phyloP scores from a whole-genome alignment of 73 alveolate genomes.

The Paramecium caudatum region DNA sequence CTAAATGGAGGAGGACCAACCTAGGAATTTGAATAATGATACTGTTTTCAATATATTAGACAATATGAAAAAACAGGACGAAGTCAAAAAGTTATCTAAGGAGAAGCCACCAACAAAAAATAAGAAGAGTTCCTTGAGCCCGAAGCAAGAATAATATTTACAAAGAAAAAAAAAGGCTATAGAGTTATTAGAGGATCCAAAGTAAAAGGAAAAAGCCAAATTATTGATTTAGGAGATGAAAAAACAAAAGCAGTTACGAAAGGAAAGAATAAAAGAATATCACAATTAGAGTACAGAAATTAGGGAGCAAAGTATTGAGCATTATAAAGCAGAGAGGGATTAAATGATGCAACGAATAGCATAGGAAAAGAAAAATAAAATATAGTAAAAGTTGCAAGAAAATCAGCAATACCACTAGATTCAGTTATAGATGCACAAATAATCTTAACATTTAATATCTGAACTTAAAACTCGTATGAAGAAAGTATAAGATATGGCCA shows the following conservation, averaged over 20 bases:
- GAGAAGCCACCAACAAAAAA: too few species aligned
- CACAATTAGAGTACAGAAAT: constrained; percentile 4
- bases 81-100: too few species aligned
- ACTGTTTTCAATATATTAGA: not conserved
- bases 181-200: not conserved
- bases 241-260: not conserved
- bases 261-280: not conserved
- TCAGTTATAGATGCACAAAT: not conserved
- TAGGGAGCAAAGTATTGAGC: constrained; percentile 6
- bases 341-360: not conserved
- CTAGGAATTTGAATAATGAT: not conserved
- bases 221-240: not conserved
- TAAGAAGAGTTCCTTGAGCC: not conserved
- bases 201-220: constrained; percentile 24
- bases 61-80: not conserved
- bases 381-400: not conserved
- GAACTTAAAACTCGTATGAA: not conserved
- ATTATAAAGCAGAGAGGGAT: constrained; percentile 8
- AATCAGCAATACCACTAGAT: not conserved
- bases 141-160: constrained; percentile 29
- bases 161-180: constrained; percentile 6
- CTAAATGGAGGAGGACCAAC: not conserved
- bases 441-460: not conserved
- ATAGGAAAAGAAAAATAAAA: constrained; percentile 27
- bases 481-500: not conserved